These are phyloP conservation scores for Eutrema japonicum DNA, from an alignment of 345 rosid species.

Conservation along the genomic window DNA sequence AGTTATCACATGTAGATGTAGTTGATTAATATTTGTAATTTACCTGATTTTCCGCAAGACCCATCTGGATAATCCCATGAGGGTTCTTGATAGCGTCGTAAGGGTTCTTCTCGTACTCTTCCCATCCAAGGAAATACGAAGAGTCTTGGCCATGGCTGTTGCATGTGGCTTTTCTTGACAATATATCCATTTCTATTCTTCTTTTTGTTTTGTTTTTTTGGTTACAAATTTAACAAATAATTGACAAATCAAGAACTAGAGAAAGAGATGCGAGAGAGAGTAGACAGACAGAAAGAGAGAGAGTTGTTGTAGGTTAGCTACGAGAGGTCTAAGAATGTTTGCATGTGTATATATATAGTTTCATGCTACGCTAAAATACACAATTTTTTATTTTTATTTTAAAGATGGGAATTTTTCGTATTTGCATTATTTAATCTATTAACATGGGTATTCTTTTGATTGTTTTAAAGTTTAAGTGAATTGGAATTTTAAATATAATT, in stretches of 20 bases:
- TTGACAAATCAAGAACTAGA: conserved; percentile 22
- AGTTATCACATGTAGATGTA: neutral
- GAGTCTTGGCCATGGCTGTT: conserved; percentile 78
- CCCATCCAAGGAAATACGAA: conserved; percentile 58
- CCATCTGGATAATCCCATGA: conserved; percentile 74
- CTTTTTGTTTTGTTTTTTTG: neutral
- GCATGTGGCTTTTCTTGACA: conserved; percentile 65
- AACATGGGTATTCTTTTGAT: conserved; percentile 13
- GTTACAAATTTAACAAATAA: neutral
- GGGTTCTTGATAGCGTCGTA: conserved; percentile 62
- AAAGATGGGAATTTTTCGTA: neutral
- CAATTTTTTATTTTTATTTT: too few species aligned
- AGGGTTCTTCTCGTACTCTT: conserved; percentile 69
- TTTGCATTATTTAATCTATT: neutral
- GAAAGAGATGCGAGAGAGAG: neutral
- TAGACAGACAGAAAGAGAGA: neutral
- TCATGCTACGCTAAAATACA: conserved; percentile 24
- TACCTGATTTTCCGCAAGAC: conserved; percentile 83
- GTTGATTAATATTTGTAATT: conserved; percentile 9
- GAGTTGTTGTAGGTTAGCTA: conserved; percentile 22
- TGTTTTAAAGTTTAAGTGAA: neutral
- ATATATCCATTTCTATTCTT: conserved; percentile 48
- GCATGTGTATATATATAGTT: conserved; percentile 32
- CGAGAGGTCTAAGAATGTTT: conserved; percentile 31
- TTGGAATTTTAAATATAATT: neutral